phyloP scores from a whole-genome alignment of 2,329 filamentous ascomycete species.

The Davidsoniella neocaledoniae region DNA sequence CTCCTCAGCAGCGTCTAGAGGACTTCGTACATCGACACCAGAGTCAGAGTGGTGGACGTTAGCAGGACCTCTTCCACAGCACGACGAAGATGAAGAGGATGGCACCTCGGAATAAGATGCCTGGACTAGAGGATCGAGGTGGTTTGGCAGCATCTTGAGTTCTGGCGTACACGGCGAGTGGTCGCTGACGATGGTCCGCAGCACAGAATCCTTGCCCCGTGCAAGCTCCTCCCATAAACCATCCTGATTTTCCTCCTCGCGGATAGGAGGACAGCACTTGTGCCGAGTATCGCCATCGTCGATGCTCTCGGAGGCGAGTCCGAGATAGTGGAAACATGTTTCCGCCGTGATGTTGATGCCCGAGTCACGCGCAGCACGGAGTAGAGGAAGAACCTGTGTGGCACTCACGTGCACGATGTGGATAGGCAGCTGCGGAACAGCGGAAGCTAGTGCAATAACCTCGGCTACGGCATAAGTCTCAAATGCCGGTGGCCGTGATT shows the following conservation, averaged over 20 bases:
- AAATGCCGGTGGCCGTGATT: slow-evolving; percentile 74
- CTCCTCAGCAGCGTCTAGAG: slow-evolving; percentile 21
- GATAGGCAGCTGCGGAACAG: slow-evolving; percentile 66
- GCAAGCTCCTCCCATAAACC: slow-evolving; percentile 71
- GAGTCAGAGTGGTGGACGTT: slow-evolving; percentile 34
- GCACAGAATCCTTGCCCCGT: slow-evolving; percentile 49
- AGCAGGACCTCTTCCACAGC: too few species aligned
- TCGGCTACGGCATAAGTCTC: slow-evolving; percentile 83
- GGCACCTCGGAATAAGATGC: background rate
- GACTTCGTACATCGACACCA: slow-evolving; percentile 31
- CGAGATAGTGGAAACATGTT: slow-evolving; percentile 91
- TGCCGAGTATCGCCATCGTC: slow-evolving; percentile 74
- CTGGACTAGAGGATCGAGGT: slow-evolving; percentile 19
- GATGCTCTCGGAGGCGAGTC: slow-evolving; percentile 66
- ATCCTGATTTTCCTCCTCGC: slow-evolving; percentile 65
- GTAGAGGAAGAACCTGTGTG: slow-evolving; percentile 69
- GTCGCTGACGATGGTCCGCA: slow-evolving; percentile 83
- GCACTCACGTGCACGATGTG: slow-evolving; percentile 91
- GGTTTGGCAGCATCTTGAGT: slow-evolving; percentile 67
- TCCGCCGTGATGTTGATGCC: slow-evolving; percentile 84
- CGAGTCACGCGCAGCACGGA: slow-evolving; percentile 51
- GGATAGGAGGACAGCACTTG: slow-evolving; percentile 91
- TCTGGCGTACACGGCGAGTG: slow-evolving; percentile 94
- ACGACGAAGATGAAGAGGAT: slow-evolving; percentile 14
- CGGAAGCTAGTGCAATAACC: slow-evolving; percentile 63